These are phyloP conservation scores for Citrullus mucosospermus DNA, from an alignment of 306 rosid genomes.

Conservation along the genomic window DNA sequence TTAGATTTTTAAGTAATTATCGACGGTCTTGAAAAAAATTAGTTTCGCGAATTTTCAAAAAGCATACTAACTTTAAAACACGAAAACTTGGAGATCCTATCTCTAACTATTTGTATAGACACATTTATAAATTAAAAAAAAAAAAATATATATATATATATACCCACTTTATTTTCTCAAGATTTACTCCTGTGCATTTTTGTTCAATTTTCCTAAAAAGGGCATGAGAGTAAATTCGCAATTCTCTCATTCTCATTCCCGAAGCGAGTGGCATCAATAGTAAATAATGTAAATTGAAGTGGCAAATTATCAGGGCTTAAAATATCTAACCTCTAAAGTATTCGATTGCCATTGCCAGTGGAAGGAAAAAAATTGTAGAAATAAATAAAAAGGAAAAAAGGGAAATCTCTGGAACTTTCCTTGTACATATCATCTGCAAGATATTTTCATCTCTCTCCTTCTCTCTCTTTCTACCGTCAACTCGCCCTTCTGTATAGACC, in stretches of 20 bases:
- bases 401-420: constrained; percentile 51
- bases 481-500: background rate
- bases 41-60: too few relatives aligned
- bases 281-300: background rate
- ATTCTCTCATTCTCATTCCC: background rate
- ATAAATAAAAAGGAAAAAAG: background rate
- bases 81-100: too few relatives aligned
- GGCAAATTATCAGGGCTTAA: constrained; percentile 18
- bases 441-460: constrained; percentile 48
- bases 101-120: too few relatives aligned
- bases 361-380: background rate
- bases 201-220: background rate
- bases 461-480: background rate
- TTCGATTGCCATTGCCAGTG: background rate
- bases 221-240: background rate
- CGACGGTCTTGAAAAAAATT: too few relatives aligned
- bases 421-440: constrained; percentile 7
- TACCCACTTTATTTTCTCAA: too few relatives aligned
- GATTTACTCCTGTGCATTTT: too few relatives aligned
- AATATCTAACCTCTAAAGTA: constrained; percentile 33
- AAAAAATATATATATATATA: too few relatives aligned
- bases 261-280: background rate
- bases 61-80: too few relatives aligned
- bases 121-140: too few relatives aligned
- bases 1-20: too few relatives aligned